phyloP scores from a whole-genome alignment of 495 filamentous ascomycete genomes.

The Mycothermus thermophilus region DNA sequence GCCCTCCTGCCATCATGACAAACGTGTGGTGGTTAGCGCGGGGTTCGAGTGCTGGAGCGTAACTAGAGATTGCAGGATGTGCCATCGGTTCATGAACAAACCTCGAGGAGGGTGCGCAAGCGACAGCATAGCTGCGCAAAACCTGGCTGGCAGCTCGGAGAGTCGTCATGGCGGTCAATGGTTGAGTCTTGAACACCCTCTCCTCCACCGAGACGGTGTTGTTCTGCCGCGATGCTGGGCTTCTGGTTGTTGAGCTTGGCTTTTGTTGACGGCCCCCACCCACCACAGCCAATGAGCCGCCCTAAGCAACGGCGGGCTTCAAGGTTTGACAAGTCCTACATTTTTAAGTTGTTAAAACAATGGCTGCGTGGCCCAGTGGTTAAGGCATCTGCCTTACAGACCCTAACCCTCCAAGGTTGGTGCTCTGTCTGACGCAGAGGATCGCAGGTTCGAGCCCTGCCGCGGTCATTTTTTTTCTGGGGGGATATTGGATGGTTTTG shows the following conservation, averaged over 20 bases:
- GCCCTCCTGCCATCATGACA: too few relatives aligned
- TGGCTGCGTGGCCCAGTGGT: conserved; percentile 28
- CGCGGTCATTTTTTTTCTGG: conserved; percentile 24
- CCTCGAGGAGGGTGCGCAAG: conserved; percentile 3
- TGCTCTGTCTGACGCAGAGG: conserved; percentile 21
- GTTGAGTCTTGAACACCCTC: too few relatives aligned
- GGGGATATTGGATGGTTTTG: conserved; percentile 2
- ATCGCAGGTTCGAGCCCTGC: conserved; percentile 40
- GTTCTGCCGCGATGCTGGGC: background rate
- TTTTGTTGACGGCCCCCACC: background rate
- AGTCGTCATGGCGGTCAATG: conserved; percentile 14
- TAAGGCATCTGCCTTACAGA: conserved; percentile 30
- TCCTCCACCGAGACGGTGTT: too few relatives aligned
- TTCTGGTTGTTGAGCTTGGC: background rate
- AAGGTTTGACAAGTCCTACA: too few relatives aligned
- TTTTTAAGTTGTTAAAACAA: background rate
- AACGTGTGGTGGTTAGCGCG: too few relatives aligned
- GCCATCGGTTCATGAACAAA: conserved; percentile 5
- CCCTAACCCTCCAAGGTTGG: background rate
- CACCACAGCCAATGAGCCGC: too few relatives aligned
- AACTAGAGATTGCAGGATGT: background rate
- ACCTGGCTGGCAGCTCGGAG: conserved; percentile 12
- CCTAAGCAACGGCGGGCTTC: too few relatives aligned
- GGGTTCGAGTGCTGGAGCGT: too few relatives aligned
- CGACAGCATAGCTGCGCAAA: conserved; percentile 6